These are phyloP conservation scores for Babesia divergens DNA, from an alignment of 169 alveolate genomes.

Conservation along the genomic window DNA sequence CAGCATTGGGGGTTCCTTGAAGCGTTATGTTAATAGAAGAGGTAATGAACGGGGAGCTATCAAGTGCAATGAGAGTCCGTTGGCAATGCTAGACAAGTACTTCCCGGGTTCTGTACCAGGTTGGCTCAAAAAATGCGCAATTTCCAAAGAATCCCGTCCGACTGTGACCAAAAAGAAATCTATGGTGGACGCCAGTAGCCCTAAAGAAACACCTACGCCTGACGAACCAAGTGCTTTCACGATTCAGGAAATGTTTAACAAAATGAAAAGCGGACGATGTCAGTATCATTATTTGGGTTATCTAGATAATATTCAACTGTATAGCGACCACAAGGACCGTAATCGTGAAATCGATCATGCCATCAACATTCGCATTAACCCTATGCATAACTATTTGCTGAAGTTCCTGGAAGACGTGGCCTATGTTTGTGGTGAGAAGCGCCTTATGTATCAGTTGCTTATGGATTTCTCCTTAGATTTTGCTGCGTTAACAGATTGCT, in stretches of 20 bases:
- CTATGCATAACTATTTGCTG: slow-evolving; percentile 48
- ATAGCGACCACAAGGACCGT: slow-evolving; percentile 8
- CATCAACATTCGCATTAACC: slow-evolving; percentile 37
- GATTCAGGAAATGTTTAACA: slow-evolving; percentile 30
- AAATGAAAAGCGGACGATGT: slow-evolving; percentile 11
- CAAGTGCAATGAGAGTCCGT: slow-evolving; percentile 42
- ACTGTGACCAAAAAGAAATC: background rate
- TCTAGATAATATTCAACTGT: slow-evolving; percentile 1
- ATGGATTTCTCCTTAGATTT: slow-evolving; percentile 54
- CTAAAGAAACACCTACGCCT: background rate
- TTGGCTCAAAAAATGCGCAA: slow-evolving; percentile 22
- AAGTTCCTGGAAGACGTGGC: slow-evolving; percentile 44
- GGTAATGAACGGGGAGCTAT: background rate
- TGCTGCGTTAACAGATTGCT: slow-evolving; percentile 29
- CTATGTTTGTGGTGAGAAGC: slow-evolving; percentile 44
- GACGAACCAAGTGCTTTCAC: slow-evolving; percentile 13
- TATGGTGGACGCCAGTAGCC: background rate
- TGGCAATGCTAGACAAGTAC: slow-evolving; percentile 45
- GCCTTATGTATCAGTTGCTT: slow-evolving; percentile 27
- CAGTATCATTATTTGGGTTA: slow-evolving; percentile 46
- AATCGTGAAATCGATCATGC: slow-evolving; percentile 51
- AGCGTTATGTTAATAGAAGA: background rate
- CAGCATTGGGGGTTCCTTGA: slow-evolving; percentile 37
- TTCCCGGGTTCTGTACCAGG: slow-evolving; percentile 60
- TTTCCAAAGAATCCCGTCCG: background rate